Percentiles rank a stretch among this genome's conserved stretches.
These are phyloP conservation scores for Teratosphaeria epicoccoides DNA, from an alignment of 2,329 filamentous ascomycete genomes.

Conservation along the genomic window DNA sequence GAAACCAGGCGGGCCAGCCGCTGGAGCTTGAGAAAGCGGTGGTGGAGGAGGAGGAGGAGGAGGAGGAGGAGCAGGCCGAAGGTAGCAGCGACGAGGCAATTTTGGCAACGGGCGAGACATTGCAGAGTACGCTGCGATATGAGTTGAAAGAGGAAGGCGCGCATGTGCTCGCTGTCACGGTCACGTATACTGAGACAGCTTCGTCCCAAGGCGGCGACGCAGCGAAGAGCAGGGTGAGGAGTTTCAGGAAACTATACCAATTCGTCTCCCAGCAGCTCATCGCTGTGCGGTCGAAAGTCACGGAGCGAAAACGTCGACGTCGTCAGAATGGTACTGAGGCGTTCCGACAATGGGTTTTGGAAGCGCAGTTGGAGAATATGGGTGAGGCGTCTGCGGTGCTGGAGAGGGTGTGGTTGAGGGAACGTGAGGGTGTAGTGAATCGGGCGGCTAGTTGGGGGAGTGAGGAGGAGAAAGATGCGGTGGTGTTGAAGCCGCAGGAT, in stretches of 20 bases:
- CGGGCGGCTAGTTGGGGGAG: constrained; percentile 23
- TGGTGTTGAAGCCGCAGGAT: constrained; percentile 50
- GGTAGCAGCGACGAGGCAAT: no score
- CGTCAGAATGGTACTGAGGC: constrained; percentile 13
- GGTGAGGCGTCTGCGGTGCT: constrained; percentile 73
- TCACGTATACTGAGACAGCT: constrained; percentile 79
- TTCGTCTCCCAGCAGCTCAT: constrained; percentile 87
- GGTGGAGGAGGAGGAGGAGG: constrained; percentile 40
- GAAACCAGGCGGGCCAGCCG: constrained; percentile 49
- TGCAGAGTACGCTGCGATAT: constrained; percentile 75
- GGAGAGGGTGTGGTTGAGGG: constrained; percentile 40
- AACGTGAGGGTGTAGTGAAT: constrained; percentile 19
- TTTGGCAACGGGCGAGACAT: constrained; percentile 52
- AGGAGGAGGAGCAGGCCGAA: constrained; percentile 22
- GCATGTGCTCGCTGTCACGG: constrained; percentile 84
- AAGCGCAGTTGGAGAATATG: constrained; percentile 93
- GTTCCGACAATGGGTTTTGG: constrained; percentile 58
- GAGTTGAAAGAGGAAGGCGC: constrained; percentile 90
- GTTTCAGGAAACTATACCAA: constrained; percentile 91
- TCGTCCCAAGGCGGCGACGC: constrained; percentile 32
- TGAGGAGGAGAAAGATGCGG: constrained; percentile 16
- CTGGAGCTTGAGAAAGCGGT: constrained; percentile 42
- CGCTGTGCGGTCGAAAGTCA: constrained; percentile 82
- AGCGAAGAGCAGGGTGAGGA: constrained; percentile 56
- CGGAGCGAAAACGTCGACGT: constrained; percentile 38